These are phyloP conservation scores for Keqinozyma sinolaborantium DNA, from an alignment of 1,139 yeast species.

Conservation along the genomic window DNA sequence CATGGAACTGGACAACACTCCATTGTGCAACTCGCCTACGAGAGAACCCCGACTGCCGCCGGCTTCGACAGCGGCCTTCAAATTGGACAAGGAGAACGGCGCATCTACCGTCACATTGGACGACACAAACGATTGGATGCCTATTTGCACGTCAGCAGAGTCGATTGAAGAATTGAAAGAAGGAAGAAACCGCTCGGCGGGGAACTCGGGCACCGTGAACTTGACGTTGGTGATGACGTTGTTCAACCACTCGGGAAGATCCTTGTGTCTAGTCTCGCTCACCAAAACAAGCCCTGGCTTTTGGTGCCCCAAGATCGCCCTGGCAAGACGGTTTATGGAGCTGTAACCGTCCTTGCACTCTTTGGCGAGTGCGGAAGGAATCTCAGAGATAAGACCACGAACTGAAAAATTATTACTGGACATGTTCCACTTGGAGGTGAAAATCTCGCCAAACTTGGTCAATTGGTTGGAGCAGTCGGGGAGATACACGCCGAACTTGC, in stretches of 20 bases:
- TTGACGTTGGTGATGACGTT: conserved; percentile 8
- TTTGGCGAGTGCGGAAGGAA: not conserved
- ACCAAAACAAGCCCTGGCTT: conserved; percentile 2
- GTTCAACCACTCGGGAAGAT: conserved; percentile 11
- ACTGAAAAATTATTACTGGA: not conserved
- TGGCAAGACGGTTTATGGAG: conserved; percentile 3
- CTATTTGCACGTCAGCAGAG: not conserved
- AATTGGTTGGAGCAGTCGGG: conserved; percentile 3
- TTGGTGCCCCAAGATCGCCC: conserved; percentile 1
- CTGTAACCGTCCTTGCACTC: conserved; percentile 3
- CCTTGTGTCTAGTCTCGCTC: conserved; percentile 1
- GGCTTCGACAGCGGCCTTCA: not conserved
- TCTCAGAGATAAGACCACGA: not conserved
- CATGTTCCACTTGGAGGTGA: conserved; percentile 1
- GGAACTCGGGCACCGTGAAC: conserved; percentile 5
- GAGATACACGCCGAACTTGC: conserved; percentile 1
- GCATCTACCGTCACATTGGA: conserved; percentile 1
- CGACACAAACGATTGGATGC: not conserved
- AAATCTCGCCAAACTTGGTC: conserved; percentile 3
- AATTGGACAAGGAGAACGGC: not conserved
- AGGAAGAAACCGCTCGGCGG: not conserved
- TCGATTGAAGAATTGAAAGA: not conserved
- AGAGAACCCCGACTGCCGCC: not conserved
- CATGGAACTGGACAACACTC: not conserved
- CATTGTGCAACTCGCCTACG: conserved; percentile 1